phyloP scores from a whole-genome alignment of 257 asterid genomes.

The Solanum dulcamara region DNA sequence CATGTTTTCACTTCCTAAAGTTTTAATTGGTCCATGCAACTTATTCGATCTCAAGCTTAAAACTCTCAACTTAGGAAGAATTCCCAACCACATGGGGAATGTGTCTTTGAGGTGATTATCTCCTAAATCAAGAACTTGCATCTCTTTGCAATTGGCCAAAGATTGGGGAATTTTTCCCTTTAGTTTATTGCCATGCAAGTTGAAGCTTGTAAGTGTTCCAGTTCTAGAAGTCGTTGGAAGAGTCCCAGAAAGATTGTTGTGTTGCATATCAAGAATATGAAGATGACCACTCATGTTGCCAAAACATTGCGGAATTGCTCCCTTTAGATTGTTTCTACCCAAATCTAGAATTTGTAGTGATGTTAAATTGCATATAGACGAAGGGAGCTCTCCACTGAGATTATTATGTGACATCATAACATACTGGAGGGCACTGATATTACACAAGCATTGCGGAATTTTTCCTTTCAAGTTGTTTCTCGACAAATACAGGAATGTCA shows the following conservation, averaged over 20 bases:
- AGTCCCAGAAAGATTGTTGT: neutral
- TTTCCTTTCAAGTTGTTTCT: neutral
- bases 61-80: conserved; percentile 5
- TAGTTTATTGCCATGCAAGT: conserved; percentile 2
- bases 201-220: conserved; percentile 2
- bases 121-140: conserved; percentile 17
- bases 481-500: neutral
- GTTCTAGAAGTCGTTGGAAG: neutral
- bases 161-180: conserved; percentile 7
- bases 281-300: neutral
- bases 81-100: conserved; percentile 8
- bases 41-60: conserved; percentile 14
- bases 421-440: neutral
- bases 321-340: neutral
- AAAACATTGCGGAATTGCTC: neutral
- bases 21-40: neutral
- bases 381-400: neutral
- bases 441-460: neutral
- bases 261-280: neutral
- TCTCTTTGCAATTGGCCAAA: neutral
- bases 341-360: neutral
- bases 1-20: neutral
- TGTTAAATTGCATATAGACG: neutral
- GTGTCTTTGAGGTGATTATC: conserved; percentile 4
- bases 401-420: neutral